These are phyloP conservation scores for Beauveria brongniartii DNA, from an alignment of 2,329 filamentous ascomycete genomes.

Conservation along the genomic window DNA sequence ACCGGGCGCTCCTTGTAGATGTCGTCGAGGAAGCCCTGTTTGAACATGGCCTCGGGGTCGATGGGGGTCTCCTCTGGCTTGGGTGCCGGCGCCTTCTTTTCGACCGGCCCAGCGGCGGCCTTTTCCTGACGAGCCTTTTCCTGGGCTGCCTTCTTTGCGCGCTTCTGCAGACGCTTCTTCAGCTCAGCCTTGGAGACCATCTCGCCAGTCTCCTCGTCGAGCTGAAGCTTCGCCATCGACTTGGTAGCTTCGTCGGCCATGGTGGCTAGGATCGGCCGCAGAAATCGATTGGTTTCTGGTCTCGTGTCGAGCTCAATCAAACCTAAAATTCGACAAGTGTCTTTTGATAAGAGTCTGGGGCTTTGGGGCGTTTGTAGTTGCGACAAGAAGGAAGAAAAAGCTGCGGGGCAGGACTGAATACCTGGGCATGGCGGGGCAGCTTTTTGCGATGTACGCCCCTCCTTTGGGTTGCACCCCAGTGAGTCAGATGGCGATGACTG, in stretches of 20 bases:
- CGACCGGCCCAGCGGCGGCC: conserved; percentile 49
- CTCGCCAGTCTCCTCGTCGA: conserved; percentile 56
- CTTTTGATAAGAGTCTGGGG: no score
- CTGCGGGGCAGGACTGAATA: no score
- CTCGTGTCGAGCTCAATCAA: not conserved
- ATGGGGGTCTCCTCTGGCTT: conserved; percentile 40
- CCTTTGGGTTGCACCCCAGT: no score
- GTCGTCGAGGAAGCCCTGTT: conserved; percentile 65
- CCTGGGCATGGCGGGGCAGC: no score
- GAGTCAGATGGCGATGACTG: no score
- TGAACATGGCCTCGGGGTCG: conserved; percentile 65
- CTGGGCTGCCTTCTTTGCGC: conserved; percentile 45
- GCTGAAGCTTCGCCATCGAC: conserved; percentile 47
- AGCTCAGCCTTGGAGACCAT: conserved; percentile 56
- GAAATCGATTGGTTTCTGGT: not conserved
- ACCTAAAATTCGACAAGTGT: no score
- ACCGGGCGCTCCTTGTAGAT: conserved; percentile 62
- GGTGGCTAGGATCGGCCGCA: conserved; percentile 12
- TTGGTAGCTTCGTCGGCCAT: conserved; percentile 43
- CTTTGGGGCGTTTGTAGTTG: no score
- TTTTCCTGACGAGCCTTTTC: conserved; percentile 78
- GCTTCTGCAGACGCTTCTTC: conserved; percentile 50
- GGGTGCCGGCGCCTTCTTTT: conserved; percentile 21
- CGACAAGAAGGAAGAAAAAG: no score
- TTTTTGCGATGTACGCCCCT: no score